Evolutionary conservation across 345 rosid species (phyloP), one percentile per base, ranked within the genome.

Genomic region (Diplotaxis tenuifolia): DNA sequence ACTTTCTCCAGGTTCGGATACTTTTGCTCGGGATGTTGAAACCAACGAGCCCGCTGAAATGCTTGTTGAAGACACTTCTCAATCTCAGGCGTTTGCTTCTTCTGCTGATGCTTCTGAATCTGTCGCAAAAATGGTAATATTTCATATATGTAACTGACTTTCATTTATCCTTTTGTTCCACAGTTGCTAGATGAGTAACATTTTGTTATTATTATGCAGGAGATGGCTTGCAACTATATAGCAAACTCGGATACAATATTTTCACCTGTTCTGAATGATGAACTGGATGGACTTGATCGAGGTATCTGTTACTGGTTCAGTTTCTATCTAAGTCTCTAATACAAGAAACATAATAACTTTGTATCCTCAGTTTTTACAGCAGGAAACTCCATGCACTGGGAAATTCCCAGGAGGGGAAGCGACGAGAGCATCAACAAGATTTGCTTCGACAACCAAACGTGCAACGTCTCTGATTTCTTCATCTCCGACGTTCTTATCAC

Each of bases 181-280:
- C 7, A 29, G 31, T 60, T 71, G 12, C 53, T 66, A 29, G 61
- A 65, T 47, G 62, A 65, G 12, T 32, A 58, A 50, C 47, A 9
- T 50, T 58, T 69, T 4, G n/a, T 11, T 55, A 23, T 71, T 57
- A 25, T 3, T 71, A 19, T 71, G 68, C 77, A 77, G 81, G 81
- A 72, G 36, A 32, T 47, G 19, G 57, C 77, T 56, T 71, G 69
- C 67, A 52, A 77, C 31, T 75, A 80, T 56, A 27, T 81, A 75
- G 77, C 91, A 55, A 82, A 81, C 81, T 77, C 84, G 36, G 96
- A 86, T 74, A 92, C 95, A 28, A 90, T 92, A 57, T 90, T 92
- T 83, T 92, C 98, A 62, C 96, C 95, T 71, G 74, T 82, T 82
- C 55, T 76, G 42, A 76, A 70, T 65, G 76, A 74, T 72, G 82